Base-by-base conservation (phyloP, 495 filamentous ascomycete species). In the Xylaria longipes region DNA sequence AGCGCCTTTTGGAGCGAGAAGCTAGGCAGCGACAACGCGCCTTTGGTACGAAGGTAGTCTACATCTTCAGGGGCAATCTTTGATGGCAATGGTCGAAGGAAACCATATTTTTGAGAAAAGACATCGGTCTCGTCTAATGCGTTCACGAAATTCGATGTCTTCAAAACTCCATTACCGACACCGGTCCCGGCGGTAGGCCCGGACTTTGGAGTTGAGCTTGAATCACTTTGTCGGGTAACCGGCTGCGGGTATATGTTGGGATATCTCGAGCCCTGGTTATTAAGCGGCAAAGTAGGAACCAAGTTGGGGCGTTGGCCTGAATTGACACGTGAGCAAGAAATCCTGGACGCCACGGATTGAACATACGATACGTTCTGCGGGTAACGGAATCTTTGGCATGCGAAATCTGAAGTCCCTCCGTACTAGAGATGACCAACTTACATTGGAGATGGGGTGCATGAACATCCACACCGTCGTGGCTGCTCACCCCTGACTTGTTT, bases 51-150 rank as follows among this genome's bases (percentile, higher is more conserved):
- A 67, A 96, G 85, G 76, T 93, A 95, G 37, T 89, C 84, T 56
- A 94, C 84, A 80, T 97, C 93, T 70, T 94, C 92, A 20, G 87
- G 84, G 3, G 88, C 87, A 64, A 95, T 88, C 60, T 89, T 88
- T 6, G 85, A 76, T 0, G 93, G 91, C 3, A 94, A 85, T 31
- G 92, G 89, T 74, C 92, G 89, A 76, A 96, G 89, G 77, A 92
- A 97, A 35, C 85, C 83, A 1, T 92, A 92, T 12, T 94, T 80
- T 62, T 83, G 75, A 39, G 72, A 65, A 57, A 73, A 69, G 0
- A 71, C 70, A 68, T 81, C 78, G 5, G 77, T 70, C 27, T 79
- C 76, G 56, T 80, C 77, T 54, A 79, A 75, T 25, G 79, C 74
- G 67, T 72, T 80, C 54, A 78, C 71, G 68, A 78, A 80, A 46